These are phyloP conservation scores for Mycena rosella DNA, from an alignment of 768 basidiomycete genomes.

Conservation along the genomic window DNA sequence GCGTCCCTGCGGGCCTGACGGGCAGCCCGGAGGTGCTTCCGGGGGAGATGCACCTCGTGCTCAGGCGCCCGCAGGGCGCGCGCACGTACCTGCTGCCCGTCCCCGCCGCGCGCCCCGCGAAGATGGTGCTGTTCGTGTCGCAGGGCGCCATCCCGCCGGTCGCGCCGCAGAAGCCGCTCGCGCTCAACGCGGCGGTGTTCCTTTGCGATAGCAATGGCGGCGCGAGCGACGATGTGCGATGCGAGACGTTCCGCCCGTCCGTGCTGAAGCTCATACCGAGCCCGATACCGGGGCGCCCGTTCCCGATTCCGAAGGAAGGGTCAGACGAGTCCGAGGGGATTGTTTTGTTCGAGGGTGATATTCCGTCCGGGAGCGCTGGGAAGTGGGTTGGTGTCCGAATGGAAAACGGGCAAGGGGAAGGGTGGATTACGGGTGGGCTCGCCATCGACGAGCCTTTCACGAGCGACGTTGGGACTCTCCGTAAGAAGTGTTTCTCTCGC, in stretches of 20 bases:
- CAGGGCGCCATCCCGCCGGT: slow-evolving; percentile 66
- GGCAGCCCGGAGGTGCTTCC: slow-evolving; percentile 51
- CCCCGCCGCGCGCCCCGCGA: slow-evolving; percentile 37
- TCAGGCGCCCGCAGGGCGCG: slow-evolving; percentile 58
- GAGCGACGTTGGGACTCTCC: slow-evolving; percentile 51
- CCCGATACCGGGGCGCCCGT: slow-evolving; percentile 63
- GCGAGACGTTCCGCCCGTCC: slow-evolving; percentile 57
- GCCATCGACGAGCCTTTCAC: slow-evolving; percentile 48
- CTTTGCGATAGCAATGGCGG: slow-evolving; percentile 56
- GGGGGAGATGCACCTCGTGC: slow-evolving; percentile 51
- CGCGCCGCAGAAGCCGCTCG: slow-evolving; percentile 60
- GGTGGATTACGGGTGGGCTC: slow-evolving; percentile 75
- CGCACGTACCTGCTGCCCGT: slow-evolving; percentile 68
- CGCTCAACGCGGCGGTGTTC: slow-evolving; percentile 62
- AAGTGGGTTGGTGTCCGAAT: slow-evolving; percentile 67
- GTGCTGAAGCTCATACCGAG: slow-evolving; percentile 74
- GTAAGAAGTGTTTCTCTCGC: slow-evolving; percentile 52
- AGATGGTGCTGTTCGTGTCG: slow-evolving; percentile 71
- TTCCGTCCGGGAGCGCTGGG: slow-evolving; percentile 41
- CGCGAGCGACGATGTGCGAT: slow-evolving; percentile 41
- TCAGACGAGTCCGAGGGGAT: slow-evolving; percentile 82
- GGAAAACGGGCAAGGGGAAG: slow-evolving; percentile 62
- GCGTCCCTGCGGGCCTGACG: slow-evolving; percentile 38
- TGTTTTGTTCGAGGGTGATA: slow-evolving; percentile 69
- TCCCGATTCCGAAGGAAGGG: slow-evolving; percentile 78